Base-by-base conservation (phyloP, 129 eudicot genomes). In the Flaveria robusta region DNA sequence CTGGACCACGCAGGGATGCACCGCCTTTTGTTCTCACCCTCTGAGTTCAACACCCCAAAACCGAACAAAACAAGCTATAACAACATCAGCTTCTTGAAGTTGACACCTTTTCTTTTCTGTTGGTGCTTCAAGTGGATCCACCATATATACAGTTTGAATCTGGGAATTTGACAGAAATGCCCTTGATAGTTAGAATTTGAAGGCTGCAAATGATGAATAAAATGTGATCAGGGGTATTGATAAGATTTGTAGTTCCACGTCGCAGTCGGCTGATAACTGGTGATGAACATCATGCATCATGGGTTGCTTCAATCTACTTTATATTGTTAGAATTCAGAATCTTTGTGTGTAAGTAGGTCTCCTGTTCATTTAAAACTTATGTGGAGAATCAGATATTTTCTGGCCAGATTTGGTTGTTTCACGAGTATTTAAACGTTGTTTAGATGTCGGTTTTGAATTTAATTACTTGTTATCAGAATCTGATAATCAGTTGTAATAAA, bases 1-100 rank as follows among this genome's bases (percentile, higher is more conserved):
- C 89, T 2, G 97, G 97, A 37, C 97, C 86, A 9, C 83, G 93
- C 71, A 71, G 14, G 63, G 97, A 88, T 79, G 91, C 91, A 27
- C 97, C 93, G 1, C 82, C 89, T 31, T 91, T 86, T 56, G 97
- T 91, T 65, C 84, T 85, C 74, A 88, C 84, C n/a, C 87, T 87
- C 23, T 87, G 71, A 71, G 37, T 19, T 58, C 54, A 14, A 55
- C 43, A 74, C 43, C 70, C 31, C 1, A 71, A 52, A 39, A 75
- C 18, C 50, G 18, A 31, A 34, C 39, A 34, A 31, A 34, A 34
- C 39, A 34, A 34, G 39, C 39, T 34, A 34, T 34, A 34, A 0
- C 8, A 34, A 0, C 8, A 34, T 34, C 39, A 34, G 4, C 39
- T 34, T 34, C 39, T 34, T 34, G 39, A 34, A 34, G 39, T 34